A percentile compares a stretch with the other conserved stretches of the same genome.
Conservation (phyloP, 2,329 filamentous ascomycete species). For the Zymoseptoria brevis region DNA sequence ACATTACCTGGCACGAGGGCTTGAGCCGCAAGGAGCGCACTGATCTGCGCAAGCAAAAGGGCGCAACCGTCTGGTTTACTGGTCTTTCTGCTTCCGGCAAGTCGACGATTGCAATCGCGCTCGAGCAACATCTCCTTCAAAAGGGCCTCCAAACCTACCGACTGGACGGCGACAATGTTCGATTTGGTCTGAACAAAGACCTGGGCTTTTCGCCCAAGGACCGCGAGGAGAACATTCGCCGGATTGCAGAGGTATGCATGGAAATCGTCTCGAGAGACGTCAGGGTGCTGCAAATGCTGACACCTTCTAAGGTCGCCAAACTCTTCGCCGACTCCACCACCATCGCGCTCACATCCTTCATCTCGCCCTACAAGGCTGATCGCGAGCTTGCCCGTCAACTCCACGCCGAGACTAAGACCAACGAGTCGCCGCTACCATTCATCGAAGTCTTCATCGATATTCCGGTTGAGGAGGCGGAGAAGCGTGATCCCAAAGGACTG, state of each 20-base stretch:
- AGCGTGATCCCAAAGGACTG: conserved; percentile 91
- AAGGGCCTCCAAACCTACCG: conserved; percentile 77
- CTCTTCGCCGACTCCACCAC: conserved; percentile 87
- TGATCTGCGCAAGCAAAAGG: conserved; percentile 68
- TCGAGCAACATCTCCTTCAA: conserved; percentile 94
- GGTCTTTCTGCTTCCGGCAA: conserved; percentile 94
- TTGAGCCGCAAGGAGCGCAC: conserved; percentile 72
- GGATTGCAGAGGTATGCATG: conserved; percentile 66
- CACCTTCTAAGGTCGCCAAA: conserved; percentile 64
- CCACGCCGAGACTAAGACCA: conserved; percentile 55
- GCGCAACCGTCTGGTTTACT: conserved; percentile 96
- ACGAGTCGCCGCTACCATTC: conserved; percentile 65
- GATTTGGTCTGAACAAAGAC: conserved; percentile 96
- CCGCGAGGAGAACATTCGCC: conserved; percentile 94
- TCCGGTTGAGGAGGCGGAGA: conserved; percentile 81
- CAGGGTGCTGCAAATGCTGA: neutral
- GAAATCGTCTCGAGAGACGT: neutral
- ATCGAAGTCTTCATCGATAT: conserved; percentile 93
- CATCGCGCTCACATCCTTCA: conserved; percentile 90
- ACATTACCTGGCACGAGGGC: conserved; percentile 84
- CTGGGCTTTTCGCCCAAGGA: conserved; percentile 88
- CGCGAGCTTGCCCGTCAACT: conserved; percentile 72
- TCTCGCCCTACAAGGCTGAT: conserved; percentile 87
- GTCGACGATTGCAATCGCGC: conserved; percentile 90
- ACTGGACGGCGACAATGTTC: conserved; percentile 95